These are phyloP conservation scores for Suaeda aralocaspica DNA, from an alignment of 148 eudicot genomes.

Conservation along the genomic window DNA sequence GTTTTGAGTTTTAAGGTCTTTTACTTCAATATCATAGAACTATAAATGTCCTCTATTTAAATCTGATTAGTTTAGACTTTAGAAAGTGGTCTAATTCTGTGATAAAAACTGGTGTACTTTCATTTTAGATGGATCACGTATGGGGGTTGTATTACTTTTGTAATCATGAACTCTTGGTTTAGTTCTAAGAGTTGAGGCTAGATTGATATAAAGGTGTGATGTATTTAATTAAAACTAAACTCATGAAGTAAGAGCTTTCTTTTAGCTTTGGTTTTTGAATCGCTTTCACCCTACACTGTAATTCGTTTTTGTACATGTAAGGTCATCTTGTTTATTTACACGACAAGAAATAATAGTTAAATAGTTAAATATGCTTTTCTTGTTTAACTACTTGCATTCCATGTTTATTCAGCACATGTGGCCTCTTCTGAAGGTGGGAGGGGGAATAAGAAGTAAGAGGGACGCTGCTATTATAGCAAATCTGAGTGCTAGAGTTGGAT, in stretches of 20 bases:
- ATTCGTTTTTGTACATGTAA: neutral
- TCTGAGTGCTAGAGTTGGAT: slow-evolving; percentile 95
- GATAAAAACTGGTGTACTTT: neutral
- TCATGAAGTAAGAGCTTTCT: no score
- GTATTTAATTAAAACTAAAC: no score
- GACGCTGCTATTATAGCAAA: slow-evolving; percentile 73
- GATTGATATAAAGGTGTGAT: neutral
- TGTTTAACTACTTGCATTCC: neutral
- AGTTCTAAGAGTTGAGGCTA: neutral
- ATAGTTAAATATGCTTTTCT: neutral
- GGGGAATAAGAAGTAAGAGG: slow-evolving; percentile 51
- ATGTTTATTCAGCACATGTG: slow-evolving; percentile 66
- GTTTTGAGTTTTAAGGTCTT: neutral
- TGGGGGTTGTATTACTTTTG: neutral
- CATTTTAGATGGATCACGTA: neutral
- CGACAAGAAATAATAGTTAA: neutral
- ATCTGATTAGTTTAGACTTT: no score
- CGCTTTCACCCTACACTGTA: no score
- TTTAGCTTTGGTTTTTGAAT: no score
- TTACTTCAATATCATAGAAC: neutral
- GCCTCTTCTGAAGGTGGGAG: slow-evolving; percentile 85
- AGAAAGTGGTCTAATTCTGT: neutral
- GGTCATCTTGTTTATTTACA: neutral
- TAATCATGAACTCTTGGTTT: neutral
- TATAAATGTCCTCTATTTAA: neutral